Conservation (phyloP, 2,329 filamentous ascomycete species). For the Neoscytalidium dimidiatum region DNA sequence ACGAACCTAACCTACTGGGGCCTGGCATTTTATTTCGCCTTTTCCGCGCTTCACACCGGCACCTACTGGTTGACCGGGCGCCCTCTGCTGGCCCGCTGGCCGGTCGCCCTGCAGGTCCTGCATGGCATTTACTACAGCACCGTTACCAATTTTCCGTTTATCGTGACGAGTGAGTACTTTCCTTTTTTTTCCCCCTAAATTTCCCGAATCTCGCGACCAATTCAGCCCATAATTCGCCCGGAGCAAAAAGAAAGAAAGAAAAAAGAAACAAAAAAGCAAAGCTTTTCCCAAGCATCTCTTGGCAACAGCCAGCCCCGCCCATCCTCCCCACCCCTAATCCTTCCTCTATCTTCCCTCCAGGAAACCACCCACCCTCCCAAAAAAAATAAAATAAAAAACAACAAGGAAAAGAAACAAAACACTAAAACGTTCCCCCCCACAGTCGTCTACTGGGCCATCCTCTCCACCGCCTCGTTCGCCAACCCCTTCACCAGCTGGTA, state of each 20-base stretch:
- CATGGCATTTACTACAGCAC: conserved; percentile 47
- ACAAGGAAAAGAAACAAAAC: not conserved
- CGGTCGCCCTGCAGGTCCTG: conserved; percentile 36
- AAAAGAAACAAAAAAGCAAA: not conserved
- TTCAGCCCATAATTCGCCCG: not conserved
- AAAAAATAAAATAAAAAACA: conserved; percentile 21
- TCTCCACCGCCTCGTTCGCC: conserved; percentile 36
- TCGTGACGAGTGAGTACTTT: conserved; percentile 44
- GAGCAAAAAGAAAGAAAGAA: not conserved
- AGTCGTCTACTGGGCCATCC: conserved; percentile 47
- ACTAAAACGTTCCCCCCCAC: not conserved
- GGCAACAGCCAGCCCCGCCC: too few relatives aligned
- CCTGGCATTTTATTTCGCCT: conserved; percentile 74
- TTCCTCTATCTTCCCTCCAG: too few relatives aligned
- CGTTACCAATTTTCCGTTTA: conserved; percentile 44
- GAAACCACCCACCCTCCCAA: too few relatives aligned
- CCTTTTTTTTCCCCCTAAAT: not conserved
- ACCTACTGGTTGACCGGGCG: conserved; percentile 56
- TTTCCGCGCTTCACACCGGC: conserved; percentile 68
- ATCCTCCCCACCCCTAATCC: too few relatives aligned
- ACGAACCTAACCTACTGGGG: conserved; percentile 83
- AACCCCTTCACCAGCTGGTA: conserved; percentile 47
- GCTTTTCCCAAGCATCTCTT: not conserved
- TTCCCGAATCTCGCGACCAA: not conserved
- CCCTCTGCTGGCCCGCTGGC: conserved; percentile 41